Evolutionary conservation across 805 yeast genomes (phyloP).

Genomic region (Crinitomyces ghanaensis): DNA sequence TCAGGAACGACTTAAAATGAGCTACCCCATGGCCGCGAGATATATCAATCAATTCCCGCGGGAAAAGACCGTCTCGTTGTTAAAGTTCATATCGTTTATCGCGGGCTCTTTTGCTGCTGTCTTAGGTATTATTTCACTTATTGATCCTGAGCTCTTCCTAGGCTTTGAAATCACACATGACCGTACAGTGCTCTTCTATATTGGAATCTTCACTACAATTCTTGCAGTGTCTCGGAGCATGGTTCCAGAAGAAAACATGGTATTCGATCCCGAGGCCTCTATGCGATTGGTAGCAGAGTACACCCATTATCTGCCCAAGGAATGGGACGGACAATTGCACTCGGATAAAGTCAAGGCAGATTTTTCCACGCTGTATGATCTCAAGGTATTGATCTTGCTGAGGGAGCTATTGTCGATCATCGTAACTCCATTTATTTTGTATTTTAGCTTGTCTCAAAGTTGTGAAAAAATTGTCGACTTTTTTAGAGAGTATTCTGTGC

Average conservation of each 20-base stretch:
- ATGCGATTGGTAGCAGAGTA: slow-evolving; percentile 66
- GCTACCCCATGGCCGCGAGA: slow-evolving; percentile 67
- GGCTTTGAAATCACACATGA: slow-evolving; percentile 81
- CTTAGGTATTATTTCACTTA: slow-evolving; percentile 58
- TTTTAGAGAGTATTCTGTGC: slow-evolving; percentile 78
- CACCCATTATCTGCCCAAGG: slow-evolving; percentile 81
- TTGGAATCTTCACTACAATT: slow-evolving; percentile 76
- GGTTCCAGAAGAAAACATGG: slow-evolving; percentile 49
- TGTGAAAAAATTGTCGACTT: slow-evolving; percentile 78
- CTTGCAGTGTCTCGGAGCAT: slow-evolving; percentile 75
- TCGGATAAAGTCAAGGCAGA: slow-evolving; percentile 78
- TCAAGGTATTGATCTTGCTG: slow-evolving; percentile 56
- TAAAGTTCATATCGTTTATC: slow-evolving; percentile 57
- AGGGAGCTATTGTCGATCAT: slow-evolving; percentile 75
- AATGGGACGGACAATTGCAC: slow-evolving; percentile 80
- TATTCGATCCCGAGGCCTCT: slow-evolving; percentile 92
- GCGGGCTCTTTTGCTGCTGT: slow-evolving; percentile 87
- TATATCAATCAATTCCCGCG: slow-evolving; percentile 90
- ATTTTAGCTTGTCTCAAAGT: slow-evolving; percentile 66
- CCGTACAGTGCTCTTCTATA: slow-evolving; percentile 72
- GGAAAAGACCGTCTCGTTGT: slow-evolving; percentile 45
- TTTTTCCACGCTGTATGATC: slow-evolving; percentile 66
- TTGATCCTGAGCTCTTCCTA: slow-evolving; percentile 85
- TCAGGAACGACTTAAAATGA: slow-evolving; percentile 61
- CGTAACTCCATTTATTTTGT: slow-evolving; percentile 79